These are phyloP conservation scores for Lasiodiplodia sp. DNA, from an alignment of 2,329 filamentous ascomycete genomes.

Conservation along the genomic window DNA sequence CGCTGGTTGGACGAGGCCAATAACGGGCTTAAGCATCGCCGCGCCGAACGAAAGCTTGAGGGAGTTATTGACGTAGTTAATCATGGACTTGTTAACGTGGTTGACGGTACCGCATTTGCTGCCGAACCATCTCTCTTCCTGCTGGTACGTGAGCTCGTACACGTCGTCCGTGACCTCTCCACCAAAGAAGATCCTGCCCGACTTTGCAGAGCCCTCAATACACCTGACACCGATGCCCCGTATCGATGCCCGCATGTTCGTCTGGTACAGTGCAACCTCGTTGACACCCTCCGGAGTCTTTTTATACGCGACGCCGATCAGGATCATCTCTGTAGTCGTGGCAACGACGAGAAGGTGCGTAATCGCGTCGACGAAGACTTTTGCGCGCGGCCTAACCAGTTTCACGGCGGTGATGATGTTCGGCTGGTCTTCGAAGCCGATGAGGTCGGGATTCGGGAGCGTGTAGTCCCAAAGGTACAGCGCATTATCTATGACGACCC, in stretches of 20 bases:
- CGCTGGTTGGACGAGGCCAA: conserved; percentile 41
- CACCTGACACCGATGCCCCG: conserved; percentile 78
- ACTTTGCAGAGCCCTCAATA: conserved; percentile 78
- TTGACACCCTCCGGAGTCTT: conserved; percentile 72
- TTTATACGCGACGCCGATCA: conserved; percentile 80
- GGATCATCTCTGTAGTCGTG: conserved; percentile 81
- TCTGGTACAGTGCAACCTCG: conserved; percentile 82
- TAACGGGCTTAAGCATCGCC: conserved; percentile 44
- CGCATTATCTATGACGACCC: conserved; percentile 94
- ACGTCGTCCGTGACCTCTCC: conserved; percentile 83
- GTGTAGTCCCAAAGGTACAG: conserved; percentile 99
- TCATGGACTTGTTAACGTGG: conserved; percentile 73
- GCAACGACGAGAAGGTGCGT: conserved; percentile 89
- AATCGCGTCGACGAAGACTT: conserved; percentile 87
- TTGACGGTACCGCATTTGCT: conserved; percentile 87
- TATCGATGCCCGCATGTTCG: conserved; percentile 80
- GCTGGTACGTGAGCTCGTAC: conserved; percentile 93
- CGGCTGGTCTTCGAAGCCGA: conserved; percentile 88
- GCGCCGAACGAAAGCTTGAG: conserved; percentile 67
- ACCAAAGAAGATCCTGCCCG: conserved; percentile 92
- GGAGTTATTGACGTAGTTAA: conserved; percentile 30
- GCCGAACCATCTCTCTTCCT: conserved; percentile 96
- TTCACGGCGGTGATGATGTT: conserved; percentile 92
- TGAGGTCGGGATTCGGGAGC: conserved; percentile 85
- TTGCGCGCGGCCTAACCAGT: conserved; percentile 80